Evolutionary conservation across 2,329 filamentous ascomycete species (phyloP).

Genomic region (Meredithiella fracta): DNA sequence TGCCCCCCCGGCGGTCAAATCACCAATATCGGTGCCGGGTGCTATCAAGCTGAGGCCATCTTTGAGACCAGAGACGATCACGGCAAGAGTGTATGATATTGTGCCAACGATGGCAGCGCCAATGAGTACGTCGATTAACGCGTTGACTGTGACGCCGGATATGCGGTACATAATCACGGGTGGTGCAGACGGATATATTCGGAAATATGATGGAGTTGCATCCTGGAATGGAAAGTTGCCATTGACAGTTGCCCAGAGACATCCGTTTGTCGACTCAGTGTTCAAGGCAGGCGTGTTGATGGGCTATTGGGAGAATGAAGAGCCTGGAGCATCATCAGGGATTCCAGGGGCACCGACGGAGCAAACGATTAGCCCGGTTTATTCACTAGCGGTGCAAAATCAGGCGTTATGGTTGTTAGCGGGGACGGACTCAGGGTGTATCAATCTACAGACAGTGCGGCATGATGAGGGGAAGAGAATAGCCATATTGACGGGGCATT

Average conservation of each 20-base stretch:
- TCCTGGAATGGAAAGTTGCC: constrained; percentile 91
- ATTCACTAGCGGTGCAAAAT: constrained; percentile 81
- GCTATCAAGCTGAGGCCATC: constrained; percentile 31
- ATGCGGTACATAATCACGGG: constrained; percentile 91
- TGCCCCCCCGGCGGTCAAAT: constrained; percentile 23
- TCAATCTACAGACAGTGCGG: constrained; percentile 82
- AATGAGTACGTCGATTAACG: constrained; percentile 89
- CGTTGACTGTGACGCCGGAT: constrained; percentile 79
- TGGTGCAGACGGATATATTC: constrained; percentile 85
- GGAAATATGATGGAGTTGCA: constrained; percentile 89
- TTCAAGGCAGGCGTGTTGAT: constrained; percentile 86
- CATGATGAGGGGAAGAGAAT: constrained; percentile 92
- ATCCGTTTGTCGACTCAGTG: constrained; percentile 94
- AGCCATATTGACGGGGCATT: constrained; percentile 63
- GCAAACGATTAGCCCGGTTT: constrained; percentile 66
- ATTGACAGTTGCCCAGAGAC: constrained; percentile 83
- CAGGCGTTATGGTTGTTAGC: constrained; percentile 83
- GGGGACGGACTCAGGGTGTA: constrained; percentile 75
- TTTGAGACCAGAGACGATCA: constrained; percentile 63
- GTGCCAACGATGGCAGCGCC: constrained; percentile 93
- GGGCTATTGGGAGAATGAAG: constrained; percentile 98
- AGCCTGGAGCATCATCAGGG: constrained; percentile 33
- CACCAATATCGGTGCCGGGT: constrained; percentile 2
- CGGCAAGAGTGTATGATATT: constrained; percentile 75
- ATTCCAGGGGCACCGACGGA: constrained; percentile 35